A percentile compares a stretch with the other conserved stretches of the same genome.
Evolutionary conservation across 306 rosid species (phyloP).

Genomic region (Gillenia trifoliata): DNA sequence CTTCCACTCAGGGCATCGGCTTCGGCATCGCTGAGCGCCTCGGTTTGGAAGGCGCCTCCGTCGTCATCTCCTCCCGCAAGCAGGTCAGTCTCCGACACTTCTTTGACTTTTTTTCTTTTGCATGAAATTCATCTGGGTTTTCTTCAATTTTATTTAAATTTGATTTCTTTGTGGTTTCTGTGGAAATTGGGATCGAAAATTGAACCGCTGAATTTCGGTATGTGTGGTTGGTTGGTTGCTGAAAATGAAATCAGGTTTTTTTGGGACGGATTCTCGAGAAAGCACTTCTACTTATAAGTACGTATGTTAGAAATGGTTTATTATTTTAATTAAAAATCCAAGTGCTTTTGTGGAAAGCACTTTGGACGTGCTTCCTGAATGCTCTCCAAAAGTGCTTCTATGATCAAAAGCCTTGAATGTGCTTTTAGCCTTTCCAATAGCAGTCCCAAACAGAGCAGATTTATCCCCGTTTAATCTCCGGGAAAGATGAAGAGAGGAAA

Average conservation of each 20-base stretch:
- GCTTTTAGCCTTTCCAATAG: too few relatives aligned
- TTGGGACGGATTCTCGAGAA: too few relatives aligned
- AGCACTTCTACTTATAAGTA: too few relatives aligned
- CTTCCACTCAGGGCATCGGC: constrained; percentile 96
- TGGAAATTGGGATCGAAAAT: neutral
- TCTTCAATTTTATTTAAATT: neutral
- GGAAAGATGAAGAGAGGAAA: neutral
- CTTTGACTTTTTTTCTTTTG: neutral
- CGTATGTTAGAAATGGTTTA: too few relatives aligned
- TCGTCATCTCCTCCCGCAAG: constrained; percentile 84
- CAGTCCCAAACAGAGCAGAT: too few relatives aligned
- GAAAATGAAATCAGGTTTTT: neutral
- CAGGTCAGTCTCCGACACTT: constrained; percentile 41
- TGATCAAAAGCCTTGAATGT: too few relatives aligned
- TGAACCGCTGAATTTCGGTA: neutral
- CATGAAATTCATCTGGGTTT: neutral
- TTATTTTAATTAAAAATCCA: too few relatives aligned
- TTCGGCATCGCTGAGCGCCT: constrained; percentile 79
- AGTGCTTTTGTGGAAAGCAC: too few relatives aligned
- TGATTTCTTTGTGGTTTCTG: neutral
- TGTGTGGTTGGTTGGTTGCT: neutral
- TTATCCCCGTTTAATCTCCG: neutral
- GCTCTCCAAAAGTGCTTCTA: too few relatives aligned
- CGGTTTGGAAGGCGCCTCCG: constrained; percentile 85
- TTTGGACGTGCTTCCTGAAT: rapidly evolving